Base-by-base conservation (phyloP, 2,329 filamentous ascomycete species). In the Magnaporthales sp. region DNA sequence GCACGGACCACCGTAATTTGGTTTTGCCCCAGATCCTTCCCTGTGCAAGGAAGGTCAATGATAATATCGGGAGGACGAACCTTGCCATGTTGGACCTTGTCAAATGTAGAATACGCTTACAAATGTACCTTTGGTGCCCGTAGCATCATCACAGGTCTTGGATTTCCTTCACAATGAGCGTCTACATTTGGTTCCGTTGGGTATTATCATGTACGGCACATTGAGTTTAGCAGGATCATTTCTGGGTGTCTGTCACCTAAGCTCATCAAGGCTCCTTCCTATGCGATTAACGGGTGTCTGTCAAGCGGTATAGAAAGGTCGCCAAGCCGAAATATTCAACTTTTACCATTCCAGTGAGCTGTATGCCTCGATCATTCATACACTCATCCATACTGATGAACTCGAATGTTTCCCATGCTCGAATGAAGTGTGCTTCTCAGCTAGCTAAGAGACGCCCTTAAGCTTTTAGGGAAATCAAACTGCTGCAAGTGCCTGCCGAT, bases 401-500 rank as follows among this genome's bases (percentile, higher is more conserved):
- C 38, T n/a, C 15, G 38, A n/a, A 7, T n/a, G 6, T 46, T 46
- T 10, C 19, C 4, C 19, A n/a, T 46, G 15, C n/a, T n/a, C 15
- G 2, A n/a, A 46, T 6, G n/a, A n/a, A n/a, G 5, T 27, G 24
- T 7, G 7, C 8, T 27, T 3, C 10, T 65, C 51, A 64, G 15
- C 32, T 31, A 64, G 15, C 32, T 31, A 27, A 66, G 46, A 27
- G 46, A 58, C 13, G 26, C 32, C 27, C 77, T 70, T 13, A 73
- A 66, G 70, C 75, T 89, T 65, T 75, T 73, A 69, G 79, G 77
- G 71, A 90, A 85, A 67, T 84, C 78, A 62, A 83, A 77, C n/a
- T 75, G 75, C 24, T 75, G 78, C 66, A 90, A 72, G 60, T 83
- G 78, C 67, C 85, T 81, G 61, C 88, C 88, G 74, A 90, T 90